Evolutionary conservation across 371 early-diverging fungal species (phyloP).

Genomic region (Rhizopus stolonifer): DNA sequence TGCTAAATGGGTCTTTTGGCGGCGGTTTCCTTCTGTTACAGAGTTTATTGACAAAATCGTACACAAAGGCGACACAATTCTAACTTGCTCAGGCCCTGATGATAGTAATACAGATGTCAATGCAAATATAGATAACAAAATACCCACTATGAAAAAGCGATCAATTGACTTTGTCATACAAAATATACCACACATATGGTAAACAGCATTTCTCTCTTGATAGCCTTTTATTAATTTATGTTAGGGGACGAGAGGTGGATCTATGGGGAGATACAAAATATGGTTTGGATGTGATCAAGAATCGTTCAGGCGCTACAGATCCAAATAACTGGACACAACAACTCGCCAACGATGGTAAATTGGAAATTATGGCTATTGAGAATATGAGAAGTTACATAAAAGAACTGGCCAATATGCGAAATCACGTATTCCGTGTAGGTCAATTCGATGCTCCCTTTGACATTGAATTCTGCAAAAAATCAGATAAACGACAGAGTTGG

Average conservation of each 20-base stretch:
- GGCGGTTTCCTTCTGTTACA: constrained; percentile 55
- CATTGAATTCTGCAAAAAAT: constrained; percentile 28
- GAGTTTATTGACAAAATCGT: constrained; percentile 45
- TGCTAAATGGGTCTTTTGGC: constrained; percentile 58
- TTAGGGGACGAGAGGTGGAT: constrained; percentile 42
- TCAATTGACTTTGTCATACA: constrained; percentile 46
- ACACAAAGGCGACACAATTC: constrained; percentile 16
- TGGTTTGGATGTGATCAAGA: constrained; percentile 26
- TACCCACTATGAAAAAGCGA: constrained; percentile 23
- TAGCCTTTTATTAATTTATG: constrained; percentile 24
- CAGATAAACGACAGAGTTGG: background rate
- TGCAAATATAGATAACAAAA: background rate
- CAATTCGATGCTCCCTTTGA: constrained; percentile 31
- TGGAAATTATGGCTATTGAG: constrained; percentile 41
- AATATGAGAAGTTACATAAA: constrained; percentile 38
- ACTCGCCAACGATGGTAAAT: constrained; percentile 32
- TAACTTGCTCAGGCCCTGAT: constrained; percentile 12
- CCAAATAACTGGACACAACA: constrained; percentile 28
- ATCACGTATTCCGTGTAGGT: constrained; percentile 42
- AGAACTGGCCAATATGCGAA: constrained; percentile 41
- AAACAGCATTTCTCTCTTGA: background rate
- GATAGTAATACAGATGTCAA: constrained; percentile 9
- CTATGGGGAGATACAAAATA: constrained; percentile 39
- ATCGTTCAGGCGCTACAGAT: constrained; percentile 27
- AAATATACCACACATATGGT: constrained; percentile 48